phyloP scores from a whole-genome alignment of 2,329 filamentous ascomycete species.

The Neocatenulostroma microsporum region DNA sequence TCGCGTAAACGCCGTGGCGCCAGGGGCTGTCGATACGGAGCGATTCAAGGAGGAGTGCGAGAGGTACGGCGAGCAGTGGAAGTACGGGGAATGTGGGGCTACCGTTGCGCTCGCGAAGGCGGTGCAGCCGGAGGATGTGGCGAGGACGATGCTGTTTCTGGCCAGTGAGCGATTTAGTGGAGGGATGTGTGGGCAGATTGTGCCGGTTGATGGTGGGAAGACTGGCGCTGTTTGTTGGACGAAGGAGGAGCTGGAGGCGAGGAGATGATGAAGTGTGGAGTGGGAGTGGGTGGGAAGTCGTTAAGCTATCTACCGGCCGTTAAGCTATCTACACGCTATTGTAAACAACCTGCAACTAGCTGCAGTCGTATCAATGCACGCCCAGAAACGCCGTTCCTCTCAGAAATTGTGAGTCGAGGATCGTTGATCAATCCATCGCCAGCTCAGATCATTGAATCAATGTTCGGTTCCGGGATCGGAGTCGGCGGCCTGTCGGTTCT shows the following conservation, averaged over 20 bases:
- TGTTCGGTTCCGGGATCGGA: no score
- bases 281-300: not conserved
- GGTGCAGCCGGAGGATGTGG: conserved; percentile 35
- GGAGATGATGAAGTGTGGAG: not conserved
- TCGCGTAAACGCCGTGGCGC: conserved; percentile 41
- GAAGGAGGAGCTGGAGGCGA: conserved; percentile 8
- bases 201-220: conserved; percentile 43
- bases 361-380: no score
- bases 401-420: no score
- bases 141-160: conserved; percentile 39
- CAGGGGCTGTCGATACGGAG: conserved; percentile 39
- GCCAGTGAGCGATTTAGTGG: conserved; percentile 41
- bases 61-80: conserved; percentile 31
- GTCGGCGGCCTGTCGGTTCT: no score
- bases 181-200: conserved; percentile 38
- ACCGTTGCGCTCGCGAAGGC: conserved; percentile 35
- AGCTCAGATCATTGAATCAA: no score
- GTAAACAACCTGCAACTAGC: no score
- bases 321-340: no score
- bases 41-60: conserved; percentile 37
- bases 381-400: no score
- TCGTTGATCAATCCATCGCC: no score
- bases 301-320: not conserved
- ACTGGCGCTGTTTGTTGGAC: conserved; percentile 24
- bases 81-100: conserved; percentile 37